Evolutionary conservation across 2,329 filamentous ascomycete genomes (phyloP), one percentile per base, ranked within the genome.

Genomic region (Trichoderma simmonsii): DNA sequence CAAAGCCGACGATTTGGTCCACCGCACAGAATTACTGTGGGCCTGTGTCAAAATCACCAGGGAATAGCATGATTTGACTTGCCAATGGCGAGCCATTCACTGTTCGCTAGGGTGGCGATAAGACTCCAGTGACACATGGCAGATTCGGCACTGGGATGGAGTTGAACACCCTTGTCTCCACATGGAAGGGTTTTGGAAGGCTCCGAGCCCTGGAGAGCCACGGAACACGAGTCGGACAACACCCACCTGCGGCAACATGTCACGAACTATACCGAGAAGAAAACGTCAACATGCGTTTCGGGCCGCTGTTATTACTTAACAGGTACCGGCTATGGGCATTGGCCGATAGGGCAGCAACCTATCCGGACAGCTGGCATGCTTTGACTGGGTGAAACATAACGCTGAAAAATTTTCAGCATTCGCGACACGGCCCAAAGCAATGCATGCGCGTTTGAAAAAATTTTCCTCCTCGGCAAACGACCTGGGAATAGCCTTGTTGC

Each of bases 161-260:
- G 54, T 32, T 68, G 34, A 67, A 24, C 30, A 62, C 59, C 28
- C n/a, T 51, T n/a, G 24, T 30, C 71, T 70, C 71, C 71, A 72
- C 71, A 70, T 72, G 43, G 71, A 72, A 72, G 71, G 39, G 63
- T 32, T 70, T 70, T 72, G 65, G 71, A 72, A 72, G 64, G 30
- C 39, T 70, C 57, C 21, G 39, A 61, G 71, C 67, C 67, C 67
- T 69, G 24, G 39, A 36, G 32, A 56, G 57, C 71, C 65, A 56
- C 28, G 54, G 34, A 59, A 24, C 65, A 72, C 48, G 65, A 72
- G 71, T 62, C 71, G 48, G 51, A 60, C 30, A 54, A 30, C 48
- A 61, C 30, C 57, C 32, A 71, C 67, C 67, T n/a, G 48, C 28
- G 36, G 57, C 67, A 32, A 54, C 56, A 51, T 54, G 56, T 39